These are phyloP conservation scores for Echium plantagineum DNA, from an alignment of 257 asterid species.

Conservation along the genomic window DNA sequence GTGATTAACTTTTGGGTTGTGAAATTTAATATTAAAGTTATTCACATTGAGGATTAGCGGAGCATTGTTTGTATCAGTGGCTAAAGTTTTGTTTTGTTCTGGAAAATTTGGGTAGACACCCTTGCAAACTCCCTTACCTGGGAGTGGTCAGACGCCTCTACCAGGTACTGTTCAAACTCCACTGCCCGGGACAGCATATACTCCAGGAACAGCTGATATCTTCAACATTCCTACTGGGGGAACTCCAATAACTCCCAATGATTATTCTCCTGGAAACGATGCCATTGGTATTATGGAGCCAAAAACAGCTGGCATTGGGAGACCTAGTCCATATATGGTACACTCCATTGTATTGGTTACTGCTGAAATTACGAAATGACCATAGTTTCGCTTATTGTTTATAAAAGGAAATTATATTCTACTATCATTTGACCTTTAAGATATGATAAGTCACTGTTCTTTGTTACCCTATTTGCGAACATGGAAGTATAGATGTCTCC, in stretches of 20 bases:
- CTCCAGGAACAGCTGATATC: slow-evolving; percentile 62
- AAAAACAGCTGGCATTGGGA: slow-evolving; percentile 40
- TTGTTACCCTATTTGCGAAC: neutral
- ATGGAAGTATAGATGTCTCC: neutral
- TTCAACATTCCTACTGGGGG: slow-evolving; percentile 73
- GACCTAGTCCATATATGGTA: slow-evolving; percentile 81
- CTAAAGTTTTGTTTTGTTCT: neutral
- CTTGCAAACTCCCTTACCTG: slow-evolving; percentile 73
- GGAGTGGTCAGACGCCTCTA: slow-evolving; percentile 63
- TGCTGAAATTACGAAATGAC: neutral
- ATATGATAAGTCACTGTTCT: neutral
- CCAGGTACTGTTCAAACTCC: slow-evolving; percentile 74
- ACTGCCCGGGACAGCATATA: slow-evolving; percentile 53
- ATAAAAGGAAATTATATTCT: neutral
- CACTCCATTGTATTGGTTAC: neutral
- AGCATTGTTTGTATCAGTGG: no score
- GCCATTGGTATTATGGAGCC: slow-evolving; percentile 37
- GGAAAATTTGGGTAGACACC: slow-evolving; percentile 38
- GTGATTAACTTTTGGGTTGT: slow-evolving; percentile 12
- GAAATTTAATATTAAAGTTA: neutral
- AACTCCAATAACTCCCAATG: slow-evolving; percentile 78
- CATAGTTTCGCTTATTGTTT: neutral
- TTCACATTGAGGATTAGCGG: neutral
- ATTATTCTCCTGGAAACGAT: slow-evolving; percentile 44
- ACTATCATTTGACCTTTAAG: neutral